Base-by-base conservation (phyloP, 2,329 filamentous ascomycete species). In the Zasmidium citrigriseum region DNA sequence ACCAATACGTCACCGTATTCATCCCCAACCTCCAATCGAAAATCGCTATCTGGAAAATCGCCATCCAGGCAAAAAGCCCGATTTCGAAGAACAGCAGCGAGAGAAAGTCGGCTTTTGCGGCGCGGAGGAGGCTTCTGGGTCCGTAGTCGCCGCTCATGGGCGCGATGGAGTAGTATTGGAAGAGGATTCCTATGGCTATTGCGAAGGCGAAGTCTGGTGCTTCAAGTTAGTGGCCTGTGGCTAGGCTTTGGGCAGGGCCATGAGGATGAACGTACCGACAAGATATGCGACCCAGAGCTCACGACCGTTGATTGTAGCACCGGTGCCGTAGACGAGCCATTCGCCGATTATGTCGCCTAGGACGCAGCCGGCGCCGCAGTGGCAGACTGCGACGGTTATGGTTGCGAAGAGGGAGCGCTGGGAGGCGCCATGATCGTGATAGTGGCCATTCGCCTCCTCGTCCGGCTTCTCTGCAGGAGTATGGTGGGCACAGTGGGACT, bases 141-240 rank as follows among this genome's bases (percentile, higher is more conserved):
- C 70, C 66, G 46, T 67, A 72, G 4, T 70, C 61, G 45, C 68
- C 69, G 14, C 38, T 54, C 70, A 73, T 73, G 10, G 70, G 70
- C 18, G 70, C 70, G 48, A 73, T 73, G 53, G 64, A 68, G 62
- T 68, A 70, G 64, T 71, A 73, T 50, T 72, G 70, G 48, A 72
- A 73, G 52, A 69, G 46, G 46, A 73, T 65, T 34, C 70, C 70
- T 51, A 72, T 66, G 10, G 58, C 48, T 16, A 72, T 52, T 9
- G 70, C 70, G 57, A 71, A 70, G 41, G 49, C 68, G 54, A 64
- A 70, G 57, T 67, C 68, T 53, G 63, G n/a, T n/a, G n/a, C n/a
- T n/a, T n/a, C n/a, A n/a, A n/a, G n/a, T n/a, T 55, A 29, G 59
- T 27, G 20, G 23, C 25, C 16, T 51, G 48, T 12, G 24, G 20